Evolutionary conservation across 164 flowering plant genomes (phyloP), one percentile per base, ranked within the genome.

Genomic region (Berberis thunbergii): DNA sequence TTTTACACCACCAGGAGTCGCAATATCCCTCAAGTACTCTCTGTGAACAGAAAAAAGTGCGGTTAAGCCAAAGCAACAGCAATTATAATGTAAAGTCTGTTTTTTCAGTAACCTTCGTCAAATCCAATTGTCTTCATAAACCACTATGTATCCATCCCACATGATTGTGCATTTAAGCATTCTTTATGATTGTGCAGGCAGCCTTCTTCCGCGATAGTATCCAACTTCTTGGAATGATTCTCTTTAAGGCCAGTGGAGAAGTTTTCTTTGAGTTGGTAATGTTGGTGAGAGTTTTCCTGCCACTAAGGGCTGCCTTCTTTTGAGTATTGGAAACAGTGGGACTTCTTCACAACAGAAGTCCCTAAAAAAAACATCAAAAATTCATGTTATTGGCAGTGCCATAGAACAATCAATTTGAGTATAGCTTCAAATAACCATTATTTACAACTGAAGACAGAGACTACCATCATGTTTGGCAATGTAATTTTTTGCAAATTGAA

Each of bases 121-220:
- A 83, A 75, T 61, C 83, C 89, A 63, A 84, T 54, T 6, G 73
- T 69, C 62, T 60, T 60, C 59, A 77, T 69, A 67, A 86, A 71
- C n/a, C 73, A 61, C 41, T 79, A 74, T 64, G 67, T 39, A 66
- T 72, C 77, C 69, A 81, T 64, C 9, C 65, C 63, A 54, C 64
- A 68, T 39, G 54, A 73, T 49, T 77, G 81, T 39, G 79, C 66
- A 59, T 78, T 76, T 57, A 86, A 77, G 76, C 91, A 88, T 41
- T 80, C 76, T 45, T 77, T 57, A 67, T 88, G 96, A 65, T 84
- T 65, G 65, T 88, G 96, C 43, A 84, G 78, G 74, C 76, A 88
- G 12, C 53, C 10, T 68, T 88, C 89, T 69, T 77, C 80, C 10
- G 66, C 71, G 49, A 75, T 66, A 63, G 46, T 64, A 59, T 61